Evolutionary conservation across 2,329 filamentous ascomycete species (phyloP).

Genomic region (Claviceps africana): DNA sequence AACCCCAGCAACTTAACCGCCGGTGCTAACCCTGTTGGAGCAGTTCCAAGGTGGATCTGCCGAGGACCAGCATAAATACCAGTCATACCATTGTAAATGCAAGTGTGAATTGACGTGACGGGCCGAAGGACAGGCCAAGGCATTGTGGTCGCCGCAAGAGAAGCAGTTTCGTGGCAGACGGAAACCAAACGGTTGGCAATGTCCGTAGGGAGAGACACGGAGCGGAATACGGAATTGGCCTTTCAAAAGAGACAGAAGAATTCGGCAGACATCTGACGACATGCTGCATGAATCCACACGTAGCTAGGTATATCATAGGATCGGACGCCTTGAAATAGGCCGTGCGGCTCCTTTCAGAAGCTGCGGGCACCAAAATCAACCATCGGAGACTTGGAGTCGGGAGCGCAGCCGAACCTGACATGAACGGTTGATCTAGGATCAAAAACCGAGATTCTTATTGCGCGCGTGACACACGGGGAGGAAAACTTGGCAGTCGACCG

Average conservation of each 20-base stretch:
- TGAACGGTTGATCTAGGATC: conserved; percentile 1
- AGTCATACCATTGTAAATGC: conserved; percentile 1
- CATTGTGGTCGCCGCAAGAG: neutral
- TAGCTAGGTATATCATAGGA: neutral
- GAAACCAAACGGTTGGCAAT: neutral
- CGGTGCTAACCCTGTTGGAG: conserved; percentile 1
- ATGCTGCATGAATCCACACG: neutral
- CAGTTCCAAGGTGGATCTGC: neutral
- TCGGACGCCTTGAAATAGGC: conserved; percentile 5
- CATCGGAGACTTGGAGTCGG: conserved; percentile 1
- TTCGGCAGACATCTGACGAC: neutral
- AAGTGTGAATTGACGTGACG: neutral
- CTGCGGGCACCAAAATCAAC: conserved; percentile 1
- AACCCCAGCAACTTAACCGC: neutral
- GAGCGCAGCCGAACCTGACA: conserved; percentile 5
- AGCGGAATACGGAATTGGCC: neutral
- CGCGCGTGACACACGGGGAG: neutral
- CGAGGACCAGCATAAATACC: conserved; percentile 4
- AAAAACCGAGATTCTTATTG: neutral
- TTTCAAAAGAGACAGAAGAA: neutral
- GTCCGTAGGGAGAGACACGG: neutral
- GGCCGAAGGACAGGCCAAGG: neutral
- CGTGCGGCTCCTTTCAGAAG: conserved; percentile 2
- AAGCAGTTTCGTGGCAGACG: neutral
- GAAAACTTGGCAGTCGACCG: neutral